Base-by-base conservation (phyloP, 2,329 filamentous ascomycete genomes). In the Ceratocystis destructans region DNA sequence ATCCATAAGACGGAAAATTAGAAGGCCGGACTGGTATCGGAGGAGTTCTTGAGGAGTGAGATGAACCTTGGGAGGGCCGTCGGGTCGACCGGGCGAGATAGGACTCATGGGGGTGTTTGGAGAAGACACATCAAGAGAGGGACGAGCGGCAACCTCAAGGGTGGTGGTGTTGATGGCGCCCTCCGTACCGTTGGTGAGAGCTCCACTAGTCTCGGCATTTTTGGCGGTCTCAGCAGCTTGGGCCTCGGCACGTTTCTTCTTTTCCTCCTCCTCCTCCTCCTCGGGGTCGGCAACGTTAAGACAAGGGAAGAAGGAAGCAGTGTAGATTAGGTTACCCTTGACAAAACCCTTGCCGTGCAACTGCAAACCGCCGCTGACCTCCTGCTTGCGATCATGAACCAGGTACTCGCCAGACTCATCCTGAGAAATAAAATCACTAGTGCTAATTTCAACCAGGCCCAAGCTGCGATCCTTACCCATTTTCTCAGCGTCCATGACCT, bases 401-500 rank as follows among this genome's bases (percentile, higher is more conserved):
- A 88, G 76, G 72, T 89, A 97, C 72, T 95, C 89, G 67, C 91
- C 94, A 70, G 82, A 84, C 44, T 92, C 88, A 62, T 84, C 86
- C 73, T 96, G 86, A 4, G 78, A 77, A 69, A 97, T 83, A 73
- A 89, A 97, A 69, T 97, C 90, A 20, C 86, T 80, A 7, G 88
- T 86, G 64, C 83, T 80, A 31, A 96, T 76, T 70, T 97, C 92
- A 20, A 94, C 77, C 65, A 88, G 81, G 64, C 94, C 94, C 44
- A 99, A 82, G 53, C 88, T 88, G 66, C 94, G 87, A 75, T 99
- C 94, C 74, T 91, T 94, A 71, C 90, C 90, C 72, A 97, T 82
- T 71, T 86, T 92, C 76, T 99, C 94, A 69, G 94, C 86, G 72
- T 99, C 94, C 93, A 99, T 96, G 70, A 97, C 91, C 75, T 99